A percentile compares a stretch with the other conserved stretches of the same genome.
Evolutionary conservation across 768 basidiomycete genomes (phyloP).

Genomic region (Phaeotremella skinneri): DNA sequence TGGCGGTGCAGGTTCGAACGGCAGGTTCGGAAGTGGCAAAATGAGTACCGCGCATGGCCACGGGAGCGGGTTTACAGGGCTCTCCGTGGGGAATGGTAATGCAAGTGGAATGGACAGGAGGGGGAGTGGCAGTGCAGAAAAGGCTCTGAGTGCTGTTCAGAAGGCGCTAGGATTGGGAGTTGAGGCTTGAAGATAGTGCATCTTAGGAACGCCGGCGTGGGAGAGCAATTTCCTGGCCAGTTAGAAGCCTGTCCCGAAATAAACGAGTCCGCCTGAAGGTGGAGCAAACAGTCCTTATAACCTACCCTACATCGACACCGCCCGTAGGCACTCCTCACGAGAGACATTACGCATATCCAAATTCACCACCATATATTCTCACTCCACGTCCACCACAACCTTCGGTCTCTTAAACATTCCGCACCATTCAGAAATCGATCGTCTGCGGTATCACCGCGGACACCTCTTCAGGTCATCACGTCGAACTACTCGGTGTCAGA

Average conservation of each 20-base stretch:
- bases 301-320: too few species aligned
- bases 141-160: slow-evolving; percentile 48
- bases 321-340: too few species aligned
- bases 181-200: not conserved
- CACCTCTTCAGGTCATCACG: too few species aligned
- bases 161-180: slow-evolving; percentile 34
- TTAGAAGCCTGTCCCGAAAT: not conserved
- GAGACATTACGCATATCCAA: too few species aligned
- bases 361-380: too few species aligned
- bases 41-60: slow-evolving; percentile 5
- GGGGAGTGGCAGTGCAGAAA: slow-evolving; percentile 48
- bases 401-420: too few species aligned
- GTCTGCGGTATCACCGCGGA: too few species aligned
- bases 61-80: slow-evolving; percentile 2
- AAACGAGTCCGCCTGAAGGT: too few species aligned
- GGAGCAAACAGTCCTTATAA: too few species aligned
- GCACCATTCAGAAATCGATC: too few species aligned
- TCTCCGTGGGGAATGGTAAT: slow-evolving; percentile 8
- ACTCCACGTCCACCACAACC: too few species aligned
- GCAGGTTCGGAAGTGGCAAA: slow-evolving; percentile 1
- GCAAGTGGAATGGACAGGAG: slow-evolving; percentile 22
- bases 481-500: too few species aligned
- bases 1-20: slow-evolving; percentile 1
- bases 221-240: not conserved
- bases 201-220: not conserved